phyloP scores from a whole-genome alignment of 176 grass and related monocot genomes.

The Lolium perenne region DNA sequence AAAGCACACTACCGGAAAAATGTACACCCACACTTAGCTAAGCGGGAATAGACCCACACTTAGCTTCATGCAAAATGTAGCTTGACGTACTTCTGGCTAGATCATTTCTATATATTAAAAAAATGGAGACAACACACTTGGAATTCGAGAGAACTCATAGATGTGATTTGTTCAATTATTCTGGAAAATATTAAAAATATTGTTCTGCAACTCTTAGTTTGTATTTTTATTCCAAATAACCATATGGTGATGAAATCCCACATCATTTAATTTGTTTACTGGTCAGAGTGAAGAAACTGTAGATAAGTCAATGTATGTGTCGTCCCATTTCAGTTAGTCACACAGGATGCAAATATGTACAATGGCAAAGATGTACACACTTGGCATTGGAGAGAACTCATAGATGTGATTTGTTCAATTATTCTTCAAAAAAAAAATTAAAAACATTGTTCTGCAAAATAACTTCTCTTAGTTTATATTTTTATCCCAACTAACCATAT shows the following conservation, averaged over 20 bases:
- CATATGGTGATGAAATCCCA: background rate
- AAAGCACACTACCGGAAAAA: too few species aligned
- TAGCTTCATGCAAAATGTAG: background rate
- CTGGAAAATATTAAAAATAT: too few species aligned
- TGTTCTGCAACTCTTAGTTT: background rate
- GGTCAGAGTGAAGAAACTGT: too few species aligned
- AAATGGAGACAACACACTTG: background rate
- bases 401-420: background rate
- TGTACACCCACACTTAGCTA: background rate
- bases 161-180: background rate
- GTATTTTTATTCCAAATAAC: background rate
- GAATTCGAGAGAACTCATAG: background rate
- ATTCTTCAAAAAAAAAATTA: background rate
- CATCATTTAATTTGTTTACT: too few species aligned
- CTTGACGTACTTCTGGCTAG: background rate
- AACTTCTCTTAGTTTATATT: background rate
- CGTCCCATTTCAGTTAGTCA: slow-evolving; percentile 41
- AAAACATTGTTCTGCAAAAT: background rate
- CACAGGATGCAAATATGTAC: slow-evolving; percentile 21
- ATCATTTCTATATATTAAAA: background rate
- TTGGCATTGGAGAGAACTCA: background rate
- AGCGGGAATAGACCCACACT: background rate
- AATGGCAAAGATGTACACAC: background rate
- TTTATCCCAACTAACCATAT: background rate
- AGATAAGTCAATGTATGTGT: background rate